Conservation (phyloP, 495 filamentous ascomycete species). For the Entonaema liquescens region DNA sequence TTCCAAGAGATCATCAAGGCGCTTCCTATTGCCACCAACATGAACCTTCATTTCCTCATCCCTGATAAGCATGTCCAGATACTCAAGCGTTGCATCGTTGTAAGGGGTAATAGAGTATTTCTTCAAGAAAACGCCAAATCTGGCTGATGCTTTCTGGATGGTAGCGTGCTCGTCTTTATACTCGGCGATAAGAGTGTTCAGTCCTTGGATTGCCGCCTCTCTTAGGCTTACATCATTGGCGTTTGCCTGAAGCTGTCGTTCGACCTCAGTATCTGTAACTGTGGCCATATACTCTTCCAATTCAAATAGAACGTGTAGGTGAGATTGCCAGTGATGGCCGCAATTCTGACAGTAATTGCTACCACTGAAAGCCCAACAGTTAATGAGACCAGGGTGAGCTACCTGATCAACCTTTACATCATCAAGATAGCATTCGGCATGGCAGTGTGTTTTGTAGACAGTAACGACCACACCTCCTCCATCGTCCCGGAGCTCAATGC, state of each 20-base stretch:
- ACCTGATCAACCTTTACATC: neutral
- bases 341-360: slow-evolving; percentile 15
- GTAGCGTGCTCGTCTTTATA: slow-evolving; percentile 43
- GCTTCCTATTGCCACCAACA: neutral
- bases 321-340: slow-evolving; percentile 48
- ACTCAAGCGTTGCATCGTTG: slow-evolving; percentile 53
- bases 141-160: slow-evolving; percentile 48
- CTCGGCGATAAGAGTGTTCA: slow-evolving; percentile 33
- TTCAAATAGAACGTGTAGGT: slow-evolving; percentile 48
- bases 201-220: neutral
- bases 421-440: neutral
- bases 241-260: slow-evolving; percentile 39
- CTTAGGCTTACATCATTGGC: slow-evolving; percentile 25
- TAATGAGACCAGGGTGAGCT: neutral
- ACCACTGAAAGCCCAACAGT: neutral
- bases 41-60: slow-evolving; percentile 20
- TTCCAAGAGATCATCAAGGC: neutral
- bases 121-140: slow-evolving; percentile 52
- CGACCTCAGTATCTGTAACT: slow-evolving; percentile 30
- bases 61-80: slow-evolving; percentile 49
- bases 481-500: neutral
- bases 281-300: slow-evolving; percentile 33
- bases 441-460: neutral
- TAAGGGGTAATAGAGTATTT: slow-evolving; percentile 48
- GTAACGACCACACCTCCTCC: neutral